Evolutionary conservation across 371 early-diverging fungal genomes (phyloP).

Genomic region (Zancudomyces culisetae): DNA sequence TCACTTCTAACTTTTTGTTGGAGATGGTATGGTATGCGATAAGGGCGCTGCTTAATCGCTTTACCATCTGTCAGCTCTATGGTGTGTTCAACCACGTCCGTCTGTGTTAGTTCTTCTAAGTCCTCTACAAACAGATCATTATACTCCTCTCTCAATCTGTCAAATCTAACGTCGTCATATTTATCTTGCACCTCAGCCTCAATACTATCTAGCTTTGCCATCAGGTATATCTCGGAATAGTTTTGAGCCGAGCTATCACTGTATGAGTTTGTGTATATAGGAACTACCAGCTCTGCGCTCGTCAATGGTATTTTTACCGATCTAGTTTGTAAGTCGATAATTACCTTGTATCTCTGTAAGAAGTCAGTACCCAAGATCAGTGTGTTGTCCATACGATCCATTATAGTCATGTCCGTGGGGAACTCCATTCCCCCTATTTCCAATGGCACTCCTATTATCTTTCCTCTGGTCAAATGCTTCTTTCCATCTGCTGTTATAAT

Average conservation of each 20-base stretch:
- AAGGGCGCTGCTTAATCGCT: background rate
- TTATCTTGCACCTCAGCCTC: background rate
- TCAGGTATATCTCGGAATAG: background rate
- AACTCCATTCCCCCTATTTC: too few species aligned
- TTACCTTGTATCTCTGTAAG: background rate
- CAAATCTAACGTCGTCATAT: background rate
- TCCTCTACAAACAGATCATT: background rate
- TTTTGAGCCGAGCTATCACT: background rate
- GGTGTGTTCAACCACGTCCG: background rate
- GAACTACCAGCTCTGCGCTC: background rate
- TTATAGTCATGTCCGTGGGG: too few species aligned
- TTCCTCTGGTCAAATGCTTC: background rate
- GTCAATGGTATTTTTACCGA: background rate
- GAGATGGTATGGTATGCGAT: background rate
- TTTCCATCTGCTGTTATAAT: background rate
- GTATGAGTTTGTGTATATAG: background rate
- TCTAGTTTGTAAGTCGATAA: background rate
- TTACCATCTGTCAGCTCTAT: background rate
- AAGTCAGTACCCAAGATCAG: background rate
- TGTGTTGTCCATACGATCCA: too few species aligned
- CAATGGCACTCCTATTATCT: background rate
- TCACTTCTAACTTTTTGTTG: background rate
- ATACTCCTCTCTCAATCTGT: background rate
- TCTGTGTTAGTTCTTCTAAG: background rate
- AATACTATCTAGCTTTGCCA: background rate